These are phyloP conservation scores for Psilocybe cubensis DNA, from an alignment of 768 basidiomycete genomes.

Conservation along the genomic window DNA sequence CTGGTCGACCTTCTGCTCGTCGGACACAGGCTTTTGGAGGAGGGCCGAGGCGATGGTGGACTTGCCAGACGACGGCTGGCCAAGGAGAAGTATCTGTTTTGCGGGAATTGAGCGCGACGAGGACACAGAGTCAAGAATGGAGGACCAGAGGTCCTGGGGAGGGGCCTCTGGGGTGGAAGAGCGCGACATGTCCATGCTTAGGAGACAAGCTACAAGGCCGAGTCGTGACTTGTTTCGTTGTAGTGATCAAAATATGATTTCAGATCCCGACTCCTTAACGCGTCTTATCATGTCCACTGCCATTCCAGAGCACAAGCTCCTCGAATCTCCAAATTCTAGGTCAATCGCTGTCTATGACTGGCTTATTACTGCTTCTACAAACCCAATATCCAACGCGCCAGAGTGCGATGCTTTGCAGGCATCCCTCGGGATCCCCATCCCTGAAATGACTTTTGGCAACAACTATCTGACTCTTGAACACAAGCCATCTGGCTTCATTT, in stretches of 20 bases:
- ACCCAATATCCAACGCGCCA: constrained; percentile 78
- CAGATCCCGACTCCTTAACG: constrained; percentile 18
- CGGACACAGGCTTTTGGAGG: constrained; percentile 63
- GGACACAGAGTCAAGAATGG: constrained; percentile 88
- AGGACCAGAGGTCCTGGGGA: constrained; percentile 88
- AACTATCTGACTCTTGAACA: constrained; percentile 78
- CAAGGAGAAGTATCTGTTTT: constrained; percentile 87
- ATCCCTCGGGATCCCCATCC: constrained; percentile 74
- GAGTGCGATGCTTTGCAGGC: constrained; percentile 75
- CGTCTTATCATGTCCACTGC: not conserved
- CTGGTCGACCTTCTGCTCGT: constrained; percentile 61
- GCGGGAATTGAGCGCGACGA: constrained; percentile 80
- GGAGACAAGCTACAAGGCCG: not conserved
- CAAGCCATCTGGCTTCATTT: constrained; percentile 60
- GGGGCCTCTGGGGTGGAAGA: constrained; percentile 74
- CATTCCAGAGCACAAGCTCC: constrained; percentile 64
- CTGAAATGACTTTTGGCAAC: constrained; percentile 96
- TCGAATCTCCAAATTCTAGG: constrained; percentile 72
- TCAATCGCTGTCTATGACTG: constrained; percentile 71
- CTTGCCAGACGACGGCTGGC: constrained; percentile 80
- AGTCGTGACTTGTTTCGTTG: constrained; percentile 6
- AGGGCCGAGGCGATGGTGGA: constrained; percentile 73
- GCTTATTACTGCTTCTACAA: constrained; percentile 70
- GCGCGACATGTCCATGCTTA: constrained; percentile 49
- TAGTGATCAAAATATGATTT: constrained; percentile 2